phyloP scores from a whole-genome alignment of 768 basidiomycete genomes.

The Boletus patriciae region DNA sequence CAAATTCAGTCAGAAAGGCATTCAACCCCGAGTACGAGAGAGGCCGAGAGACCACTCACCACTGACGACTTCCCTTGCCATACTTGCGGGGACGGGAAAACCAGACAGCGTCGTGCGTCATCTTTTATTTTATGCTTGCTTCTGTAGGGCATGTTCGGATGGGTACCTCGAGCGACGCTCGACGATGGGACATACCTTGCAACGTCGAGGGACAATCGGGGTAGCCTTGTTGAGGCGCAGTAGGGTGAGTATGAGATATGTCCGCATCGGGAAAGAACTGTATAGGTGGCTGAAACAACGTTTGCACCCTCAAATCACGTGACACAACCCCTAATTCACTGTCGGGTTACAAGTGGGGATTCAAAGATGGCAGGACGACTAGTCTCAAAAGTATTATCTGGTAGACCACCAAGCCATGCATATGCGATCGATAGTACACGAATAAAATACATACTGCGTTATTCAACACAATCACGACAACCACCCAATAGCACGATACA shows the following conservation, averaged over 20 bases:
- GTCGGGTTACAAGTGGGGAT: too few relatives aligned
- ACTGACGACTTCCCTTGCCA: constrained; percentile 95
- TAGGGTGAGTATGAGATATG: too few relatives aligned
- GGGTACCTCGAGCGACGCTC: neutral
- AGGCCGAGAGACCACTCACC: constrained; percentile 49
- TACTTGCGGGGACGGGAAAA: constrained; percentile 93
- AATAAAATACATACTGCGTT: neutral
- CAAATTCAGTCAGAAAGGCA: neutral
- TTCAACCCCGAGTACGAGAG: neutral
- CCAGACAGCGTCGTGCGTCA: constrained; percentile 99
- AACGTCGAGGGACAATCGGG: constrained; percentile 9
- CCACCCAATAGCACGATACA: neutral
- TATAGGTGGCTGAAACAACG: constrained; percentile 30
- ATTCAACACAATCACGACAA: neutral
- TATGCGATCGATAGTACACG: neutral
- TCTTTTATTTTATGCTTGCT: constrained; percentile 70
- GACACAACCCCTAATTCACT: neutral
- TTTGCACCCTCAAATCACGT: constrained; percentile 10
- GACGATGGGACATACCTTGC: constrained; percentile 21
- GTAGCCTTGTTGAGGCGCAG: neutral
- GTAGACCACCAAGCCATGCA: too few relatives aligned
- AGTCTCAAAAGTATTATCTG: too few relatives aligned
- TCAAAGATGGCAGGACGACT: too few relatives aligned
- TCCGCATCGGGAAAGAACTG: constrained; percentile 20
- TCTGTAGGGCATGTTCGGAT: neutral